A percentile compares a stretch with the other conserved stretches of the same genome.
Evolutionary conservation across 2,329 filamentous ascomycete species (phyloP).

Genomic region (Aspergillus floridensis): DNA sequence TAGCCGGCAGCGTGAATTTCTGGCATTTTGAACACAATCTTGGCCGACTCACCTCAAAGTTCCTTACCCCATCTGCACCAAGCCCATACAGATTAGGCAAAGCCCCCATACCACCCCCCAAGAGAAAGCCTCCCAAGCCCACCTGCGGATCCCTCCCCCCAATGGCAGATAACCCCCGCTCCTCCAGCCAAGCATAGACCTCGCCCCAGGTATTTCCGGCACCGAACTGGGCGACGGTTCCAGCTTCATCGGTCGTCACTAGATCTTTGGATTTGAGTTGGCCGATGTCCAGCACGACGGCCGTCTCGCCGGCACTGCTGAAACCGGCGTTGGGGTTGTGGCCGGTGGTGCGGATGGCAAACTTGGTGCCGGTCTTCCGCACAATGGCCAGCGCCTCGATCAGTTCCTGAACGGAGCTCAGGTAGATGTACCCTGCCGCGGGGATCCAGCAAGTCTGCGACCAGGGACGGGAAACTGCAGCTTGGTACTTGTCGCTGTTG

Average conservation of each 20-base stretch:
- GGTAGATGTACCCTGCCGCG: background rate
- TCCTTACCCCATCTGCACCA: background rate
- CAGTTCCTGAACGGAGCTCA: background rate
- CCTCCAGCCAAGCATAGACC: conserved; percentile 4
- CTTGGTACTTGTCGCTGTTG: background rate
- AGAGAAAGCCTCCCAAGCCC: background rate
- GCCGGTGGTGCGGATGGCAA: conserved; percentile 5
- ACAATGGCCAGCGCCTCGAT: background rate
- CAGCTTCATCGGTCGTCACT: background rate
- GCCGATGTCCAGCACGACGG: background rate
- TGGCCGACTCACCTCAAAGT: background rate
- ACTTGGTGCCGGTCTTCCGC: background rate
- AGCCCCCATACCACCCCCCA: background rate
- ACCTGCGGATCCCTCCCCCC: conserved; percentile 1
- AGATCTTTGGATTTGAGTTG: background rate
- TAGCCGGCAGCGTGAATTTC: background rate
- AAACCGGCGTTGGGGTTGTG: conserved; percentile 2
- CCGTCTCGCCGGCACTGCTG: background rate
- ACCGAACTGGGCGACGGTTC: background rate
- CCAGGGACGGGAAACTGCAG: background rate
- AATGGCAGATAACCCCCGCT: background rate
- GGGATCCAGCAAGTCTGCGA: conserved; percentile 6
- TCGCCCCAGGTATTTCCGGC: conserved; percentile 5
- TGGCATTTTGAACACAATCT: background rate
- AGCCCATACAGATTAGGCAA: background rate